Conservation (phyloP, 441 rosid species). For the Hura crepitans region DNA sequence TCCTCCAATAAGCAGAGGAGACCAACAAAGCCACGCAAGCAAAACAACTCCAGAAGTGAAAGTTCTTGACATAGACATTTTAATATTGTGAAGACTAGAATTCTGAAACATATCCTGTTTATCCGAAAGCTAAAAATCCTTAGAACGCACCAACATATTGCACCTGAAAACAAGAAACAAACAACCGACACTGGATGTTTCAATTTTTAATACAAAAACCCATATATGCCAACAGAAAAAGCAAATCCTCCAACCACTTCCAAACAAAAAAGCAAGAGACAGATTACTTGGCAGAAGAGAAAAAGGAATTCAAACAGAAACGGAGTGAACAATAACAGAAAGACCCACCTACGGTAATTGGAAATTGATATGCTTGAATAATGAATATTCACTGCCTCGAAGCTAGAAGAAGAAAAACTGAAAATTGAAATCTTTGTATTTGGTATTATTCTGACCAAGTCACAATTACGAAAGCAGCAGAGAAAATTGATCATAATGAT, state of each 20-base stretch:
- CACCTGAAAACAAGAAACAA: slow-evolving; percentile 19
- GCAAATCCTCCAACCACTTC: background rate
- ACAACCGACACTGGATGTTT: background rate
- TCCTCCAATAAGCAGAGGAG: slow-evolving; percentile 40
- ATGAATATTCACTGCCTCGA: background rate
- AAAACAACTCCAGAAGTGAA: slow-evolving; percentile 30
- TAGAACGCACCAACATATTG: slow-evolving; percentile 7
- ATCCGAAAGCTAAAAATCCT: background rate
- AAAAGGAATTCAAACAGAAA: background rate
- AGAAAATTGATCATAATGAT: background rate
- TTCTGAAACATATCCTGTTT: slow-evolving; percentile 21
- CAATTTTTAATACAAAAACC: background rate
- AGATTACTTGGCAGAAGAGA: background rate
- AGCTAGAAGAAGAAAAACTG: background rate
- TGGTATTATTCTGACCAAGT: slow-evolving; percentile 29
- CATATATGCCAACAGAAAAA: background rate
- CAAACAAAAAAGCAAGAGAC: background rate
- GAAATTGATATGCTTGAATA: background rate
- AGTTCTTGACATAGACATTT: slow-evolving; percentile 29
- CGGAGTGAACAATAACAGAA: background rate
- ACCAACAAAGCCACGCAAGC: slow-evolving; percentile 36
- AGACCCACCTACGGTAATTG: background rate
- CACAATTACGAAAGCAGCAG: slow-evolving; percentile 18
- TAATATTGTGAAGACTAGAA: slow-evolving; percentile 13
- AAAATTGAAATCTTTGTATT: background rate